These are phyloP conservation scores for Calcarisporium arbuscula DNA, from an alignment of 2,329 filamentous ascomycete species.

Conservation along the genomic window DNA sequence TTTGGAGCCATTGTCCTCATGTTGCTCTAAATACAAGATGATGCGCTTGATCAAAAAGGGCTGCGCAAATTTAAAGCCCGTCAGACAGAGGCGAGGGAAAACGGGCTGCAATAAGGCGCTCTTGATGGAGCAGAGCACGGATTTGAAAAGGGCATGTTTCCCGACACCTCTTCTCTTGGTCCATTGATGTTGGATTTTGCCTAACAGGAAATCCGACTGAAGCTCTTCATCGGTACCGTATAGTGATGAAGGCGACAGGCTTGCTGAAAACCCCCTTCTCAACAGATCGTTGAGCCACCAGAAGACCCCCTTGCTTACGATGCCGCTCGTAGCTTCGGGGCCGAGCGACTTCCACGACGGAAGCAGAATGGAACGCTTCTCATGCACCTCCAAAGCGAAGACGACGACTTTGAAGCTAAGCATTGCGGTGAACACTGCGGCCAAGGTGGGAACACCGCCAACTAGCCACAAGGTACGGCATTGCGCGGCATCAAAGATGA, in stretches of 20 bases:
- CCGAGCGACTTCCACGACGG: constrained; percentile 14
- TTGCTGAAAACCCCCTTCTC: constrained; percentile 16
- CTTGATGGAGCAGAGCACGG: background rate
- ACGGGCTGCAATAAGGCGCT: background rate
- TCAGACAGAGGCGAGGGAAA: constrained; percentile 22
- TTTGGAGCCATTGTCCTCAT: constrained; percentile 15
- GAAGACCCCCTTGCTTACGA: constrained; percentile 23
- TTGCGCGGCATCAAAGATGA: constrained; percentile 24
- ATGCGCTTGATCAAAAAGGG: constrained; percentile 34
- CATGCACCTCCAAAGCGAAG: constrained; percentile 21
- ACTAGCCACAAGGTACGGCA: constrained; percentile 25
- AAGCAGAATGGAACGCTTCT: constrained; percentile 19
- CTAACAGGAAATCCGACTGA: constrained; percentile 8
- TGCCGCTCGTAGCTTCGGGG: constrained; percentile 23
- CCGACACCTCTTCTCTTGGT: background rate
- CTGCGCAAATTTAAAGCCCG: constrained; percentile 34
- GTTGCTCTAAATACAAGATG: constrained; percentile 22
- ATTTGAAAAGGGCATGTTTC: background rate
- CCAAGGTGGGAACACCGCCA: constrained; percentile 13
- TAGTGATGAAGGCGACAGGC: constrained; percentile 25
- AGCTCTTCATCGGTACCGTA: constrained; percentile 26
- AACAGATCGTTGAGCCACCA: constrained; percentile 26
- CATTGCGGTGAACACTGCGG: constrained; percentile 17
- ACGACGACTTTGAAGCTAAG: constrained; percentile 21
- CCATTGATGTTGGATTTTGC: background rate